Conservation (phyloP, 495 filamentous ascomycete genomes). For the Daldinia loculata region DNA sequence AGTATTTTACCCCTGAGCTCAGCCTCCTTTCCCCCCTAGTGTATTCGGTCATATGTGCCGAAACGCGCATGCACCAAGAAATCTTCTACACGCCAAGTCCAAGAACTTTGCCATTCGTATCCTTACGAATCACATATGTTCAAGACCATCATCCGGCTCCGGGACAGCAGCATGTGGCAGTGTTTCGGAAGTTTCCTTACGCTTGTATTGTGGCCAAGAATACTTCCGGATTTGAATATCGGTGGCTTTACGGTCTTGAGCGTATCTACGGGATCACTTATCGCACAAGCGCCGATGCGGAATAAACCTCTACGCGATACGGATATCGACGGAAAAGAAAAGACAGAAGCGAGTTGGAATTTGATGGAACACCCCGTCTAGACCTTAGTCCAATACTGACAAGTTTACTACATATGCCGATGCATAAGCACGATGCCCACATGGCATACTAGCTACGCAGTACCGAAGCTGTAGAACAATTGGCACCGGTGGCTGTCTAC, state of each 20-base stretch:
- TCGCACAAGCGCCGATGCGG: not conserved
- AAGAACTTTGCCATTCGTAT: constrained; percentile 12
- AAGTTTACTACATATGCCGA: not conserved
- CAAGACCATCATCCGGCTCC: constrained; percentile 3
- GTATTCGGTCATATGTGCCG: constrained; percentile 14
- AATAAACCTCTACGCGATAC: not conserved
- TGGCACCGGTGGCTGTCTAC: not conserved
- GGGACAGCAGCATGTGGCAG: constrained; percentile 1
- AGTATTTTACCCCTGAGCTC: constrained; percentile 7
- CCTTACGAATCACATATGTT: constrained; percentile 20
- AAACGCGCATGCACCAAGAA: constrained; percentile 14
- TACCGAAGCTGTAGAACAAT: not conserved
- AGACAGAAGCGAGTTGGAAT: not conserved
- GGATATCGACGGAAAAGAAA: not conserved
- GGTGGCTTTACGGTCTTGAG: not conserved
- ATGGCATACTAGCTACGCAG: not conserved
- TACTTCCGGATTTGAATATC: not conserved
- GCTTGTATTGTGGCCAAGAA: constrained; percentile 3
- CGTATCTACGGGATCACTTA: not conserved
- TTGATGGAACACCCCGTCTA: not conserved
- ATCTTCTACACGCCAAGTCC: not conserved
- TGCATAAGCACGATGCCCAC: not conserved
- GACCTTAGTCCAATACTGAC: not conserved
- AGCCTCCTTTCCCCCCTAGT: not conserved
- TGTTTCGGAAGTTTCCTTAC: constrained; percentile 21